A percentile compares a stretch with the other conserved stretches of the same genome.
Evolutionary conservation across 257 asterid species (phyloP).

Genomic region (Lycium ferocissimum): DNA sequence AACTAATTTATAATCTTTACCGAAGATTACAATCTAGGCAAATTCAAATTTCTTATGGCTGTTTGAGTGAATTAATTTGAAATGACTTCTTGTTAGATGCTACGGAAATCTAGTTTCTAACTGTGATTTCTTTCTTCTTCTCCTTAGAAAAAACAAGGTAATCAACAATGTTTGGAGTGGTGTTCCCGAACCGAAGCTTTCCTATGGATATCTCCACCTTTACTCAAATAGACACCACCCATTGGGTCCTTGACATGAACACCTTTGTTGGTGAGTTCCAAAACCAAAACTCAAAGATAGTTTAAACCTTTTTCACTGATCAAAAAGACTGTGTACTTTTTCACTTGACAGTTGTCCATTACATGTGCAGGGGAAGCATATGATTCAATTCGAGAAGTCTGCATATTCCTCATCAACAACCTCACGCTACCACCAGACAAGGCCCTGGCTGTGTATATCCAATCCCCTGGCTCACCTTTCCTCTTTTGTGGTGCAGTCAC

Average conservation of each 20-base stretch:
- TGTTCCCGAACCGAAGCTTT: constrained; percentile 93
- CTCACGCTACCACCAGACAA: constrained; percentile 90
- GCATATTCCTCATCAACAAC: constrained; percentile 82
- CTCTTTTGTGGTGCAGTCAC: constrained; percentile 94
- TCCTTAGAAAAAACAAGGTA: neutral
- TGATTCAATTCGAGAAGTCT: constrained; percentile 79
- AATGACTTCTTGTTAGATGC: neutral
- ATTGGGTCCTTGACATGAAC: constrained; percentile 97
- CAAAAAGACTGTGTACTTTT: neutral
- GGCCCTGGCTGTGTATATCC: constrained; percentile 92
- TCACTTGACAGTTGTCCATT: neutral
- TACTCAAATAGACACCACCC: constrained; percentile 89
- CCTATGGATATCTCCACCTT: constrained; percentile 94
- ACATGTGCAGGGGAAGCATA: constrained; percentile 66
- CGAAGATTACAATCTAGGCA: neutral
- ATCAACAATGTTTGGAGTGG: constrained; percentile 83
- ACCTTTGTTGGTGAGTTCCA: constrained; percentile 68
- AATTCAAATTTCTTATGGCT: neutral
- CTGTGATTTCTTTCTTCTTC: neutral
- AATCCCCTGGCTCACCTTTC: constrained; percentile 86
- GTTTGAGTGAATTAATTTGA: neutral
- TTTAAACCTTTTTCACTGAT: neutral
- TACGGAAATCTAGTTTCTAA: neutral
- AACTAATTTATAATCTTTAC: constrained; percentile 1
- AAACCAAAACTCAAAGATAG: neutral